These are phyloP conservation scores for Inga laurina DNA, from an alignment of 306 rosid genomes.

Conservation along the genomic window DNA sequence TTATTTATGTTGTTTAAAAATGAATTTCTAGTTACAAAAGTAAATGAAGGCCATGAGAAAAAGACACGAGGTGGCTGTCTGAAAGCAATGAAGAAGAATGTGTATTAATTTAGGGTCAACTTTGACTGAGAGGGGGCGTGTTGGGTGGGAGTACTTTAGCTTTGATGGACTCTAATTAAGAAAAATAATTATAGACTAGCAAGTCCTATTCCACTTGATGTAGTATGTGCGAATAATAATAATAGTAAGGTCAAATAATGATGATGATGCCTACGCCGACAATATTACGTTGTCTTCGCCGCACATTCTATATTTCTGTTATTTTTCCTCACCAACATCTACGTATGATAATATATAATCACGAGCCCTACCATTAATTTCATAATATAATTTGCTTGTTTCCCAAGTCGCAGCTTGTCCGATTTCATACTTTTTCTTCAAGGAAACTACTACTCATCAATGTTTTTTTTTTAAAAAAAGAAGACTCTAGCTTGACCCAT, in stretches of 20 bases:
- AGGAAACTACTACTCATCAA: not conserved
- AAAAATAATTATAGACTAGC: not conserved
- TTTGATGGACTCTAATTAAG: not conserved
- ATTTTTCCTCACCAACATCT: too few relatives aligned
- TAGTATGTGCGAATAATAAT: too few relatives aligned
- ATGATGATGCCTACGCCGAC: not conserved
- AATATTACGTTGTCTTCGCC: not conserved
- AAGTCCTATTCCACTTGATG: not conserved
- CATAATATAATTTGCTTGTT: not conserved
- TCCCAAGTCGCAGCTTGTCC: too few relatives aligned
- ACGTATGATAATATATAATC: not conserved
- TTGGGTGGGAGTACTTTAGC: not conserved
- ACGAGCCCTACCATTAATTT: not conserved
- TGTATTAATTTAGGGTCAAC: not conserved
- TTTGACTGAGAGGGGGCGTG: not conserved
- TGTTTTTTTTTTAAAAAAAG: not conserved
- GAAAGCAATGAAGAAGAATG: not conserved
- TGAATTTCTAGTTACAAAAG: not conserved
- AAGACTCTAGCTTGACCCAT: not conserved
- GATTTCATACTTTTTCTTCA: not conserved
- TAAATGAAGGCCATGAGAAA: not conserved
- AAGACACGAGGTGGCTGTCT: not conserved
- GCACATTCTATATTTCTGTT: too few relatives aligned
- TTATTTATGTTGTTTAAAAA: not conserved
- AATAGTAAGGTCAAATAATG: too few relatives aligned